Evolutionary conservation across 805 yeast genomes (phyloP), one percentile per base, ranked within the genome.

Genomic region (Ogataea sp.): DNA sequence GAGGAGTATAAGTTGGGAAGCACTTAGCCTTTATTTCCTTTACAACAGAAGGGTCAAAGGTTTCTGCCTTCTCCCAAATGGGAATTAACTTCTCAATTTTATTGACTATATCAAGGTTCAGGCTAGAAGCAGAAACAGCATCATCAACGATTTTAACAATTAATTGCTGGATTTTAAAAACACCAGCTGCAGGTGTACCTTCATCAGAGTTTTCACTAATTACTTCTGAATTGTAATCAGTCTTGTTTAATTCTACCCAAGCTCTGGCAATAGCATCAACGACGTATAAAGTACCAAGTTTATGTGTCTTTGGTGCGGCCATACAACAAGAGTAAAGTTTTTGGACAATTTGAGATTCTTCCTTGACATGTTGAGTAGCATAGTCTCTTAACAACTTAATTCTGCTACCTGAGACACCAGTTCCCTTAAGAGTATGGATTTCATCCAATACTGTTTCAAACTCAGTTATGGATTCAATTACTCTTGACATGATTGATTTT

Each of bases 361-460:
- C 56, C 34, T 44, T 43, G 30, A 83, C 82, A 59, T 87, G 75
- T 48, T 73, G 73, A 44, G 80, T 68, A 41, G 96, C 94, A 45
- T 84, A 59, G 41, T 84, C 83, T 34, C 90, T 84, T 56, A 89
- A 68, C 54, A 80, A 80, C 60, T 85, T 85, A 62, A 90, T 93
- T 66, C 96, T 87, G 40, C 95, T 79, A 33, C 97, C 97, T 23
- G 97, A 88, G 39, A 90, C 93, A 44, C 98, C 97, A 13, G 90
- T 90, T 14, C 96, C 76, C 61, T 80, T 82, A 51, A 83, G 63
- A 6, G 73, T 68, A 23, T 73, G 66, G 39, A 75, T 56, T 53
- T 74, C 79, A 46, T 66, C 68, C 42, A 73, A 59, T 25, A 67
- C 64, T 36, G 61, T 46, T 46, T 71, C 75, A 50, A 75, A 73